phyloP scores from a whole-genome alignment of 345 rosid genomes.

The Ailanthus altissimus region DNA sequence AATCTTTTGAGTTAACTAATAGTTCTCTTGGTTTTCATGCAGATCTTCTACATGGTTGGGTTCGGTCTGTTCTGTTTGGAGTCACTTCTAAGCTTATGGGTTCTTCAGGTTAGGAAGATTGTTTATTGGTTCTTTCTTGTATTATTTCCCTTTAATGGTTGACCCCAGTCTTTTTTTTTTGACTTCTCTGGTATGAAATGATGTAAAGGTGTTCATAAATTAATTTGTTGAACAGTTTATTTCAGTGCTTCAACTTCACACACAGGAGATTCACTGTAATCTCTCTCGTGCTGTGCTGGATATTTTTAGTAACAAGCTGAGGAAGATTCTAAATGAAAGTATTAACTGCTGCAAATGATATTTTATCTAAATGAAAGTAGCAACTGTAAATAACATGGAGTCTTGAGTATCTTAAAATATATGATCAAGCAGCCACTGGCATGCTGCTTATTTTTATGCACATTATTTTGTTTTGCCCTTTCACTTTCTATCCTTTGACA shows the following conservation, averaged over 20 bases:
- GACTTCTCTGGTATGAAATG: not conserved
- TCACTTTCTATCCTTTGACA: not conserved
- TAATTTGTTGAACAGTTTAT: not conserved
- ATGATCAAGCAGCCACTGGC: not conserved
- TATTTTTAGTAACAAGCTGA: too few relatives aligned
- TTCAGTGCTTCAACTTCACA: not conserved
- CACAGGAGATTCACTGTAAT: not conserved
- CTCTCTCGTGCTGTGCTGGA: not conserved
- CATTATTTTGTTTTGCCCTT: not conserved
- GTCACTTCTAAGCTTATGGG: conserved; percentile 91
- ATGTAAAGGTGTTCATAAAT: not conserved
- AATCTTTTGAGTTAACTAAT: conserved; percentile 9
- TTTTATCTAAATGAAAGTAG: not conserved
- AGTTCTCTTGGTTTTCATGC: conserved; percentile 27
- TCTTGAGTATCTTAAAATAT: too few relatives aligned
- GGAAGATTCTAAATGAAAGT: not conserved
- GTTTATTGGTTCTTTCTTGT: conserved; percentile 2
- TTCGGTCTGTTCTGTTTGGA: conserved; percentile 90
- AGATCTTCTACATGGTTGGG: conserved; percentile 92
- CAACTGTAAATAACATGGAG: not conserved
- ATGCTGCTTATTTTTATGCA: not conserved
- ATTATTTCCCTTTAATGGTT: not conserved
- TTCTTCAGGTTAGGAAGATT: conserved; percentile 70
- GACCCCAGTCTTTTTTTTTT: not conserved
- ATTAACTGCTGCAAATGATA: not conserved